phyloP scores from a whole-genome alignment of 495 filamentous ascomycete species.

The Xylaria flabelliformis region DNA sequence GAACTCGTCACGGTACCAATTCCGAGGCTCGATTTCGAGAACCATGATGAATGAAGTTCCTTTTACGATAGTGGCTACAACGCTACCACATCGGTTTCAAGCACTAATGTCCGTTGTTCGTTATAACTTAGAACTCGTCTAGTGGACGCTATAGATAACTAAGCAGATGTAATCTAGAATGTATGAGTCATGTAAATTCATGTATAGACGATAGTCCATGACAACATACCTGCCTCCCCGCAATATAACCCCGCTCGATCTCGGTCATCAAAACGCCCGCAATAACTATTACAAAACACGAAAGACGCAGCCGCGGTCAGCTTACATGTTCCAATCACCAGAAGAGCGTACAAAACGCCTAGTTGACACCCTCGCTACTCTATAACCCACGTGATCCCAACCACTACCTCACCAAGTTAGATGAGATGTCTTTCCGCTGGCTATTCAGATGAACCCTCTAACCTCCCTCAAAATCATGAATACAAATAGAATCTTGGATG shows the following conservation, averaged over 20 bases:
- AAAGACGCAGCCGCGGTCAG: not conserved
- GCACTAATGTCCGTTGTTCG: not conserved
- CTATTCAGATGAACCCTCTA: not conserved
- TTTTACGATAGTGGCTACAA: not conserved
- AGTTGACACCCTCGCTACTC: not conserved
- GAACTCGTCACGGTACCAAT: conserved; percentile 46
- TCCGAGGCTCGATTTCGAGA: conserved; percentile 32
- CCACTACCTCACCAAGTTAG: not conserved
- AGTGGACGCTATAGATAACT: not conserved
- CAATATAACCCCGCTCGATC: not conserved
- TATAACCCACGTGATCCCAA: not conserved
- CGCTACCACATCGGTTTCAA: not conserved
- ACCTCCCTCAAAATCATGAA: not conserved
- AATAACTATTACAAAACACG: not conserved
- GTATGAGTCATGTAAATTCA: not conserved
- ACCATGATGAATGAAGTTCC: conserved; percentile 29
- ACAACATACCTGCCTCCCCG: not conserved
- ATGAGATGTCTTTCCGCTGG: not conserved
- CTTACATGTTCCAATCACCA: too few relatives aligned
- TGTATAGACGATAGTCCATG: not conserved
- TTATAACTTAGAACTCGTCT: not conserved
- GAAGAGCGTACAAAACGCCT: not conserved
- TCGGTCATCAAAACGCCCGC: not conserved
- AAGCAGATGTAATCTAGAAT: not conserved
- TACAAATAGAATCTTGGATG: not conserved